A percentile compares a stretch with the other conserved stretches of the same genome.
phyloP scores from a whole-genome alignment of 306 rosid species.

The Cicer cuneatum region DNA sequence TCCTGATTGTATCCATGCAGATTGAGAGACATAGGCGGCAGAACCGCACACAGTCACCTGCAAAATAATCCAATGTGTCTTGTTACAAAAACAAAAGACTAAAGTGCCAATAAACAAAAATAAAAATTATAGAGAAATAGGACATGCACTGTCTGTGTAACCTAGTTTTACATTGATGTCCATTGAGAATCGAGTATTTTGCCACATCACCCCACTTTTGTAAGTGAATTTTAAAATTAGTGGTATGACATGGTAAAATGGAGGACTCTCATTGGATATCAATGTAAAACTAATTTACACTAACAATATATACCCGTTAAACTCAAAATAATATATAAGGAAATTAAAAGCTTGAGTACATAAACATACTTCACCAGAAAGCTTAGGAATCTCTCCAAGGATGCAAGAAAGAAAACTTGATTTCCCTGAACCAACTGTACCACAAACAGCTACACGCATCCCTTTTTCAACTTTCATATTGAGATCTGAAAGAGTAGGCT shows the following conservation, averaged over 20 bases:
- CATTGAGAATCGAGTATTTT: no score
- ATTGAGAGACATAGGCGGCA: conserved; percentile 90
- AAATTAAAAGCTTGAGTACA: conserved; percentile 40
- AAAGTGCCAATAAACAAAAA: neutral
- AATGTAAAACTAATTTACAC: no score
- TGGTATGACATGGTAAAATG: no score
- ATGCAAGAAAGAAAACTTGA: conserved; percentile 96
- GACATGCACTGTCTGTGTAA: no score
- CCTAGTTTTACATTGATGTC: no score
- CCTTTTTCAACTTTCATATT: conserved; percentile 79
- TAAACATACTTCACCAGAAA: conserved; percentile 90
- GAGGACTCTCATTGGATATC: no score
- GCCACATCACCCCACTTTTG: no score
- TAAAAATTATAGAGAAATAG: no score
- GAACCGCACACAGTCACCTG: conserved; percentile 92
- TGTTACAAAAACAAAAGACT: conserved; percentile 8
- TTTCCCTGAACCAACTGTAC: conserved; percentile 95
- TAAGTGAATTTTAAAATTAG: no score
- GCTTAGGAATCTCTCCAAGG: conserved; percentile 93
- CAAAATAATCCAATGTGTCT: conserved; percentile 43
- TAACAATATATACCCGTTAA: no score
- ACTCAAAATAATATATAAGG: conserved; percentile 22
- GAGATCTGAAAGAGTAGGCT: conserved; percentile 83
- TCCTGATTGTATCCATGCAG: conserved; percentile 99
- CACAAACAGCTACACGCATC: conserved; percentile 97